These are phyloP conservation scores for Blastocystis sp. DNA, from an alignment of 352 stramenopile species.

Conservation along the genomic window DNA sequence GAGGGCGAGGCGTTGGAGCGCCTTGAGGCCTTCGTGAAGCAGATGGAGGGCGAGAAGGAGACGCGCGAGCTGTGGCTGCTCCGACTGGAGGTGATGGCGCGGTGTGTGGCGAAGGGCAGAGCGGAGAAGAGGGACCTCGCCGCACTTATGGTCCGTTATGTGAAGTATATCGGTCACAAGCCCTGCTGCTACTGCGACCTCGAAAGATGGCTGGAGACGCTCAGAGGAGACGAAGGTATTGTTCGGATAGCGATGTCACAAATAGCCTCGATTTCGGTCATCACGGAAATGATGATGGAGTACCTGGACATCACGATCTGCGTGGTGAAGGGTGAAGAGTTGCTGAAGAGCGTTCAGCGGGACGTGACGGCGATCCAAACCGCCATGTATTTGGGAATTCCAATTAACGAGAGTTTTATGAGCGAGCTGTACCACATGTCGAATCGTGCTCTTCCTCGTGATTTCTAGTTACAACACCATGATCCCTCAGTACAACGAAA, in stretches of 20 bases:
- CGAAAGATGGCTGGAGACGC: neutral
- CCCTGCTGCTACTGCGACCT: slow-evolving; percentile 31
- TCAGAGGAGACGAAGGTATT: neutral
- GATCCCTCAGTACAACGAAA: slow-evolving; percentile 8
- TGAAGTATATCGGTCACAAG: neutral
- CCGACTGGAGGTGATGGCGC: neutral
- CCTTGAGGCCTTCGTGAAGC: neutral
- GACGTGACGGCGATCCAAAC: slow-evolving; percentile 42
- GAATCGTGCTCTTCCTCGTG: neutral
- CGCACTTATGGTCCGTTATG: neutral
- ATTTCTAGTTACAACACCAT: neutral
- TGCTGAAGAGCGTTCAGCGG: slow-evolving; percentile 19
- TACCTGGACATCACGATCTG: slow-evolving; percentile 46
- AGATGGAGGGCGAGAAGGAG: neutral
- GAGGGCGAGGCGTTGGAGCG: neutral
- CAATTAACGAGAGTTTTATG: slow-evolving; percentile 37
- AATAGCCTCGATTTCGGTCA: neutral
- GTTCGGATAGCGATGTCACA: neutral
- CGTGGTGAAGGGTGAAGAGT: slow-evolving; percentile 17
- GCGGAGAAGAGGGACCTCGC: neutral
- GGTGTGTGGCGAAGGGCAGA: neutral
- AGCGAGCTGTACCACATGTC: slow-evolving; percentile 47
- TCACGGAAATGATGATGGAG: slow-evolving; percentile 18
- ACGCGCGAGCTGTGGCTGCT: slow-evolving; percentile 36
- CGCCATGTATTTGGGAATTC: neutral